Conservation (phyloP, 1,284 basidiomycete species). For the Gomphus bonarii region DNA sequence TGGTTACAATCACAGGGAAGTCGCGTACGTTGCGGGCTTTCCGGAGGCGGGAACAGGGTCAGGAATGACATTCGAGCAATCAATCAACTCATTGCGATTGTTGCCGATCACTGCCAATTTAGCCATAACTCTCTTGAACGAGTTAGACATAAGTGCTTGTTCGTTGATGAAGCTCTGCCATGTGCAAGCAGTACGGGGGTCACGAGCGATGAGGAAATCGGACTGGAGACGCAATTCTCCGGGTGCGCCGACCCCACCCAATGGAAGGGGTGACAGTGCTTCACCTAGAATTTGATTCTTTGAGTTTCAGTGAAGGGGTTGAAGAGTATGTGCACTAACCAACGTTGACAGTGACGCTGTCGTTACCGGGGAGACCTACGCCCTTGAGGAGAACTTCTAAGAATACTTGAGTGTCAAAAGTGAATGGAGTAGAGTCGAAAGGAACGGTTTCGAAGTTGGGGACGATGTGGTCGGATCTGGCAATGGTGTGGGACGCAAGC, state of each 20-base stretch:
- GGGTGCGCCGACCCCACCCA: not conserved
- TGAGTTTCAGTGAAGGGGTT: not conserved
- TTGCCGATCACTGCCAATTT: conserved; percentile 10
- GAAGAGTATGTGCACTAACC: not conserved
- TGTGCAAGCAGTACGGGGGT: conserved; percentile 15
- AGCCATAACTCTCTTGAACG: conserved; percentile 6
- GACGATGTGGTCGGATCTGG: conserved; percentile 14
- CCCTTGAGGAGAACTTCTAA: conserved; percentile 19
- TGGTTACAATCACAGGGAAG: not conserved
- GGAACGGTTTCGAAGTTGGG: conserved; percentile 10
- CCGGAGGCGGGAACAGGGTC: not conserved
- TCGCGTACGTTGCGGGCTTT: conserved; percentile 3
- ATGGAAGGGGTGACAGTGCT: conserved; percentile 14
- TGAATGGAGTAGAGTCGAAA: conserved; percentile 17
- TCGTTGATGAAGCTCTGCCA: conserved; percentile 16
- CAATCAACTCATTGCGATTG: conserved; percentile 1
- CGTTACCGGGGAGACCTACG: conserved; percentile 14
- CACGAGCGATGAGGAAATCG: conserved; percentile 16
- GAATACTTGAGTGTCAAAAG: conserved; percentile 23
- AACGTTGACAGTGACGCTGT: not conserved
- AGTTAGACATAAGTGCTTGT: conserved; percentile 6
- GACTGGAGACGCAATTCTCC: conserved; percentile 17
- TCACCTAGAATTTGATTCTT: not conserved
- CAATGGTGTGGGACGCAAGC: conserved; percentile 2
- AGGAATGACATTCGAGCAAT: conserved; percentile 9